These are phyloP conservation scores for Penicillium sclerotiorum DNA, from an alignment of 2,329 filamentous ascomycete genomes.

Conservation along the genomic window DNA sequence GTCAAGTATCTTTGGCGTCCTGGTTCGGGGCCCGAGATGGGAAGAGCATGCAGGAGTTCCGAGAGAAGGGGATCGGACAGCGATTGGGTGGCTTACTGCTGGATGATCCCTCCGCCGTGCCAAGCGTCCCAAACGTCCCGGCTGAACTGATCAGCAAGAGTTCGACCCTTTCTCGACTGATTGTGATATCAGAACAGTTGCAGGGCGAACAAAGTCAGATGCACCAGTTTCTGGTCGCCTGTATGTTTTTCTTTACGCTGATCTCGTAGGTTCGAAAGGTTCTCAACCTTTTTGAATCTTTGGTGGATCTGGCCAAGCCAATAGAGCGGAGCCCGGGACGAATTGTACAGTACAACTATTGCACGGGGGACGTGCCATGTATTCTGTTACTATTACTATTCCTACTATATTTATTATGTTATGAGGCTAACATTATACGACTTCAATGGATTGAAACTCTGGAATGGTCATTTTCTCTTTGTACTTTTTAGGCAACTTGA, in stretches of 20 bases:
- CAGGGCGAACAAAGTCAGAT: neutral
- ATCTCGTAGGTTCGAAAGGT: too few relatives aligned
- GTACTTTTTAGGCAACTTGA: neutral
- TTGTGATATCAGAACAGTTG: neutral
- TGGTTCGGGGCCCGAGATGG: conserved; percentile 26
- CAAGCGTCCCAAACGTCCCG: neutral
- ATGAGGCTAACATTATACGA: too few relatives aligned
- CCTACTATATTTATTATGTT: too few relatives aligned
- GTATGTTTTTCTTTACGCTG: neutral
- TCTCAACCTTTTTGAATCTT: too few relatives aligned
- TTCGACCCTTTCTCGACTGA: too few relatives aligned
- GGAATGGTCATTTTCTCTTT: too few relatives aligned
- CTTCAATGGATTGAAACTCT: too few relatives aligned
- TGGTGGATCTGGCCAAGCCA: conserved; percentile 4
- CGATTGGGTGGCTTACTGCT: neutral
- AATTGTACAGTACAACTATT: neutral
- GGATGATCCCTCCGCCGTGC: neutral
- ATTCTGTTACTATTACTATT: neutral
- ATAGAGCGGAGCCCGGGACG: neutral
- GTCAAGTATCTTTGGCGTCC: conserved; percentile 29
- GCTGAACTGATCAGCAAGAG: too few relatives aligned
- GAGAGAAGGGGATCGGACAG: conserved; percentile 4
- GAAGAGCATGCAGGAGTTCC: conserved; percentile 6
- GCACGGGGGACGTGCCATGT: too few relatives aligned
- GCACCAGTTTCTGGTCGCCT: neutral